Base-by-base conservation (phyloP, 805 yeast genomes). In the Lipomyces yamanashiensis region DNA sequence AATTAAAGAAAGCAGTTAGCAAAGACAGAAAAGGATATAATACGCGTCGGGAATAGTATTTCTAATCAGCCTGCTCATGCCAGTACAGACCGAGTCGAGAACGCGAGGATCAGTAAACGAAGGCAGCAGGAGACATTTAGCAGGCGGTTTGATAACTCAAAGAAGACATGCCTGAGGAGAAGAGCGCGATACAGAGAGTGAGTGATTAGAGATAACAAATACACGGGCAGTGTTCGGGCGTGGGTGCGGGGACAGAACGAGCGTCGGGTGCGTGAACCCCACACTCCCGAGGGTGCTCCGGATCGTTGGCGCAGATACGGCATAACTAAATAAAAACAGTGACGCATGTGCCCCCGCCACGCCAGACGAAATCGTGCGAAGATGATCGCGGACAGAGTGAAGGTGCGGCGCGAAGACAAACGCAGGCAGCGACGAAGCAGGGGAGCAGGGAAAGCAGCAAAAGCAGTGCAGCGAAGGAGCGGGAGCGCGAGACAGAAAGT, bases 261-360 rank as follows among this genome's bases (percentile, higher is more conserved):
- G 44, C 41, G 48, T 53, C 57, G 57, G 57, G 57, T 53, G 57
- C 57, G 49, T 53, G 57, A 21, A 28, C n/a, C 48, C 57, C 57
- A 53, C 39, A 6, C 36, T 53, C 23, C 57, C 57, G 57, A 53
- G 48, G 9, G 15, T 4, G 33, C 57, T 53, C 57, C 57, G 57
- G 33, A 21, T 19, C 9, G 17, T 8, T 28, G 15, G 15, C 39
- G 36, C 36, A 8, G 28, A 15, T 53, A 9, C 23, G 57, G 40
- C 57, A 41, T 53, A 53, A 53, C 17, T 21, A 17, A n/a, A 15
- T 15, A 12, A 21, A 12, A 9, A 21, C 21, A n/a, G 33, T 43
- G 44, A 5, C 12, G 23, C 7, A 39, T 53, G 48, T 21, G 57
- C 57, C 57, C 57, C 57, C 57, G 39, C 57, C 57, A 53, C 34